Base-by-base conservation (phyloP, 805 yeast species). In the Candida krabiensis region DNA sequence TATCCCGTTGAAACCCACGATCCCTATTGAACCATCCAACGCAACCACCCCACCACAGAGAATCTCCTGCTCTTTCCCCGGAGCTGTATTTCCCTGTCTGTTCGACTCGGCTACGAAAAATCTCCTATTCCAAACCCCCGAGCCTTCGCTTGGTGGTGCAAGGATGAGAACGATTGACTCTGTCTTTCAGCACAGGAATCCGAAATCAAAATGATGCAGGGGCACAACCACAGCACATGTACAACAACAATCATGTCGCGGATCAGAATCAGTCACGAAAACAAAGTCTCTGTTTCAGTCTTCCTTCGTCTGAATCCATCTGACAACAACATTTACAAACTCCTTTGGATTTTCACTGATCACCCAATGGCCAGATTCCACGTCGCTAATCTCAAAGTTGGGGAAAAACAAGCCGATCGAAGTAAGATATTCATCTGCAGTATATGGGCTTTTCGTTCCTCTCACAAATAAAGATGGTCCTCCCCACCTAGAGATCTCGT, bases 291-390 rank as follows among this genome's bases (percentile, higher is more conserved):
- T n/a, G n/a, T n/a, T n/a, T n/a, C n/a, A n/a, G n/a, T 58, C 65
- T 37, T 60, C 65, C 22, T 50, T 44, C 12, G 46, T 56, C 40
- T 77, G 79, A 5, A 87, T 69, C 63, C 80, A 90, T 19, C 82
- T 83, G 19, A 69, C 70, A 12, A 86, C 77, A 5, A 66, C 63
- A 3, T 70, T 76, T 17, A 86, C 67, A 46, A 91, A 88, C 54
- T 83, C 95, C 6, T 67, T 51, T 1, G 98, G 96, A 49, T 83
- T 83, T 55, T 91, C 97, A 28, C 87, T 78, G 47, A 87, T 87
- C 12, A 90, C 76, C 96, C 97, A 91, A 61, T 91, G 99, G 2
- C 96, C 96, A 0, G 90, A 77, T 14, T 86, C 82, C 17, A 93
- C 67, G 53, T 85, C 96, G 30, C 75, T 69, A 11, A 86, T 63